These are phyloP conservation scores for Microdochium trichocladiopsis DNA, from an alignment of 2,329 filamentous ascomycete species.

Conservation along the genomic window DNA sequence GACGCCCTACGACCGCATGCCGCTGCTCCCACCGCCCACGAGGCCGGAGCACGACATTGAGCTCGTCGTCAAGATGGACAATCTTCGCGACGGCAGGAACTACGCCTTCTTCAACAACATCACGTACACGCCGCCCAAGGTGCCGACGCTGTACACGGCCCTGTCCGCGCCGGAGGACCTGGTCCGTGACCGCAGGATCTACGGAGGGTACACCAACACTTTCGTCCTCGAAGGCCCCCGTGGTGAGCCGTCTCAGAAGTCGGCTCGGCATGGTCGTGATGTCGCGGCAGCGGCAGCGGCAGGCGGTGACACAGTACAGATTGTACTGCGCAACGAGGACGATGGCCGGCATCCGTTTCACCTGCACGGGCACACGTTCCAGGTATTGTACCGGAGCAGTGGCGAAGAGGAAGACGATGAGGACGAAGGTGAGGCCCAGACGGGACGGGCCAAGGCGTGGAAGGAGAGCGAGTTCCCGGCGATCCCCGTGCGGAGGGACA, in stretches of 20 bases:
- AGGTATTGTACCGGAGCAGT: conserved; percentile 53
- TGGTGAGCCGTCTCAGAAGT: too few relatives aligned
- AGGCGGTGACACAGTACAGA: conserved; percentile 61
- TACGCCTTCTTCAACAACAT: conserved; percentile 74
- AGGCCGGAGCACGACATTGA: conserved; percentile 47
- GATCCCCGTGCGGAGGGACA: conserved; percentile 62
- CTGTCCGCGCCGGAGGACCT: conserved; percentile 51
- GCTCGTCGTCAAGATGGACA: conserved; percentile 59
- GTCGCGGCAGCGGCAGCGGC: too few relatives aligned
- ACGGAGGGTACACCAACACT: conserved; percentile 58
- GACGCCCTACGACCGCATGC: conserved; percentile 59
- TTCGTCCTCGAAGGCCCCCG: conserved; percentile 49
- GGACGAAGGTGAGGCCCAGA: conserved; percentile 31
- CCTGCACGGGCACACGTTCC: conserved; percentile 71
- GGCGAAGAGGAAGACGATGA: conserved; percentile 52
- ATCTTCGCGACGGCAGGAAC: conserved; percentile 59
- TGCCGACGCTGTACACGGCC: conserved; percentile 73
- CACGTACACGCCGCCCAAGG: conserved; percentile 67
- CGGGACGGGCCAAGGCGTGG: neutral
- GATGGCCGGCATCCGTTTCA: conserved; percentile 68
- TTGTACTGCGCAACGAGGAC: conserved; percentile 73
- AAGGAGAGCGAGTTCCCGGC: conserved; percentile 34
- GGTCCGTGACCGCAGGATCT: conserved; percentile 51
- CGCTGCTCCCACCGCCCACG: conserved; percentile 48
- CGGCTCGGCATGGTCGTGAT: too few relatives aligned